phyloP scores from a whole-genome alignment of 208 protist species.

The Wallacemonas rigidus region DNA sequence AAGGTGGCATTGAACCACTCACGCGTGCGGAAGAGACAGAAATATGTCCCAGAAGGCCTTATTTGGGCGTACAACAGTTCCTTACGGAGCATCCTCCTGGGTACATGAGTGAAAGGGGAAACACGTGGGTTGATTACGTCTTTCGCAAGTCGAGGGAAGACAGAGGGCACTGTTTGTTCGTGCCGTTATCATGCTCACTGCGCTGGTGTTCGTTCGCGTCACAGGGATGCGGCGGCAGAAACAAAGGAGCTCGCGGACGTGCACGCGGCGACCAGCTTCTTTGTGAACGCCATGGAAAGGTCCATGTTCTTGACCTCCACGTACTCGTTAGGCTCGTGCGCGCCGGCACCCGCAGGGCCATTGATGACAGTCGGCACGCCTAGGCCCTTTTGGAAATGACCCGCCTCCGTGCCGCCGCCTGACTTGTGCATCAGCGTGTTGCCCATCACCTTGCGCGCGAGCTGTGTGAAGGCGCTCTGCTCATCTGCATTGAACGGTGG shows the following conservation, averaged over 20 bases:
- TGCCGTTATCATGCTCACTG: too few relatives aligned
- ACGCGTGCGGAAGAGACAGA: too few relatives aligned
- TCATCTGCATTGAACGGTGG: constrained; percentile 41
- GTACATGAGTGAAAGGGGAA: too few relatives aligned
- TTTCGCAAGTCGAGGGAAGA: too few relatives aligned
- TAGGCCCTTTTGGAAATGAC: constrained; percentile 50
- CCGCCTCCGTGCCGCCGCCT: constrained; percentile 48
- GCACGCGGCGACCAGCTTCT: constrained; percentile 27
- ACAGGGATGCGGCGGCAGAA: background rate
- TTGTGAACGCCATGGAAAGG: constrained; percentile 32
- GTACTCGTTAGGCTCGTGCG: constrained; percentile 68
- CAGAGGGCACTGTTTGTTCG: too few relatives aligned
- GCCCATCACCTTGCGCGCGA: constrained; percentile 25
- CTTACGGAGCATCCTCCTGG: too few relatives aligned
- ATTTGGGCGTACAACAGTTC: too few relatives aligned
- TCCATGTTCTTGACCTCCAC: constrained; percentile 40
- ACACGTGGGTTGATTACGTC: too few relatives aligned
- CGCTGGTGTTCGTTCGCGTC: background rate
- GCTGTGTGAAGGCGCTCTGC: constrained; percentile 35
- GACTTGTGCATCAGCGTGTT: constrained; percentile 25
- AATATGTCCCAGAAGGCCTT: too few relatives aligned
- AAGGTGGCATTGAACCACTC: too few relatives aligned
- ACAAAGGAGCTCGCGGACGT: constrained; percentile 2
- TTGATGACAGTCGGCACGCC: constrained; percentile 51
- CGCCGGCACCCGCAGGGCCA: constrained; percentile 50